Percentiles rank a stretch among this genome's conserved stretches.
Conservation (phyloP, 106 monocot genomes). For the Dendrobium huoshanense region DNA sequence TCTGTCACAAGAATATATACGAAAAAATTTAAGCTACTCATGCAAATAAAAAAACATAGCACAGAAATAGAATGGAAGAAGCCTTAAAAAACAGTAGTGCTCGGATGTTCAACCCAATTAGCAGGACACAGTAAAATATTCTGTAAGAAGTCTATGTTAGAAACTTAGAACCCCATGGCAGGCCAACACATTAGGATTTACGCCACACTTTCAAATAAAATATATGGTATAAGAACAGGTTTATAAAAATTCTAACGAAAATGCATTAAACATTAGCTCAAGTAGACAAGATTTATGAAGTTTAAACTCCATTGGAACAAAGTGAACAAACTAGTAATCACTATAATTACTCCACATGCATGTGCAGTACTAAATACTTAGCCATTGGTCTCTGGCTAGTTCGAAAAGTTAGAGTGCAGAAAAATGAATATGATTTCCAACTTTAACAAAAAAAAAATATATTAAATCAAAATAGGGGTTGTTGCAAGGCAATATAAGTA, state of each 20-base stretch:
- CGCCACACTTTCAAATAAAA: neutral
- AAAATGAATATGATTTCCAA: neutral
- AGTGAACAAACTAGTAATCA: neutral
- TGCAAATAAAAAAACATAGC: neutral
- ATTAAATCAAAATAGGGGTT: neutral
- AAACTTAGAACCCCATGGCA: neutral
- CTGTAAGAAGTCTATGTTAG: neutral
- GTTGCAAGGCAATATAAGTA: neutral
- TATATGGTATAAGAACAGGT: neutral
- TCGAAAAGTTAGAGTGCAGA: neutral
- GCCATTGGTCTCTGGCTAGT: neutral
- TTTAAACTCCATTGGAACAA: neutral
- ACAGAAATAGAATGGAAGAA: neutral
- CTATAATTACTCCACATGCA: neutral
- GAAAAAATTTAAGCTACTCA: neutral
- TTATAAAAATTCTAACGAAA: neutral
- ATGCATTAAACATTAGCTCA: neutral
- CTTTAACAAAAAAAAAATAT: neutral
- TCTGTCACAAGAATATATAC: neutral
- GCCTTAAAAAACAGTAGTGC: neutral
- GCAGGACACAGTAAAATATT: no score
- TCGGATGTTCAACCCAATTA: neutral
- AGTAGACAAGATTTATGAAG: neutral
- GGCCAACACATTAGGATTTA: neutral
- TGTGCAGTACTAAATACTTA: neutral